Evolutionary conservation across 2,329 filamentous ascomycete genomes (phyloP).

Genomic region (Aspergillus vadensis): DNA sequence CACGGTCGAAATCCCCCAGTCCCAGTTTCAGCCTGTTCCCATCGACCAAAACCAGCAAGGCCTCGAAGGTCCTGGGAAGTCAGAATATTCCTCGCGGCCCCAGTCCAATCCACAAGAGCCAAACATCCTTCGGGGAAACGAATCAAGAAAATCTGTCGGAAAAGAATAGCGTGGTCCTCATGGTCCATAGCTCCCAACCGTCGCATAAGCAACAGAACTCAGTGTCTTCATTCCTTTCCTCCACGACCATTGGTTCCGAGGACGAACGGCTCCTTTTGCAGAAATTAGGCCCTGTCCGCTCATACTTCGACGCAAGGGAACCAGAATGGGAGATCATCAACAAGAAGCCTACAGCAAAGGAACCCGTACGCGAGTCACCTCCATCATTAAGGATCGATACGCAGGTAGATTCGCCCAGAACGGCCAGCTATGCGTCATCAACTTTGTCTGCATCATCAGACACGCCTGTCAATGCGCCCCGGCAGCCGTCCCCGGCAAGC

Average conservation of each 20-base stretch:
- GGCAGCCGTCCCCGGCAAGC: slow-evolving; percentile 18
- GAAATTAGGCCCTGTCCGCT: slow-evolving; percentile 19
- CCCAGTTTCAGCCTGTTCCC: slow-evolving; percentile 45
- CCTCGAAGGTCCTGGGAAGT: slow-evolving; percentile 32
- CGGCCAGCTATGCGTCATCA: slow-evolving; percentile 12
- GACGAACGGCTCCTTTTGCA: slow-evolving; percentile 22
- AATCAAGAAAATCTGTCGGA: slow-evolving; percentile 19
- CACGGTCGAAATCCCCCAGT: slow-evolving; percentile 35
- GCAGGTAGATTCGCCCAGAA: slow-evolving; percentile 15
- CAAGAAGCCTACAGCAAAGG: slow-evolving; percentile 13
- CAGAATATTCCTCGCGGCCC: slow-evolving; percentile 34
- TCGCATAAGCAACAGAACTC: slow-evolving; percentile 22
- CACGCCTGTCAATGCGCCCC: slow-evolving; percentile 17
- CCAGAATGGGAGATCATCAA: slow-evolving; percentile 29
- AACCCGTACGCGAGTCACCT: background rate
- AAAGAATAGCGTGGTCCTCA: slow-evolving; percentile 11
- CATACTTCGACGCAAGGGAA: slow-evolving; percentile 22
- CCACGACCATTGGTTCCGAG: slow-evolving; percentile 15
- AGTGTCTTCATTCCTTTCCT: slow-evolving; percentile 22
- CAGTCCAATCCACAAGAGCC: slow-evolving; percentile 28
- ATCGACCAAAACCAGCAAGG: slow-evolving; percentile 33
- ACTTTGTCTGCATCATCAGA: slow-evolving; percentile 20
- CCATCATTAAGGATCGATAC: slow-evolving; percentile 20
- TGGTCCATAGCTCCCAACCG: slow-evolving; percentile 6
- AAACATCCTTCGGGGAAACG: slow-evolving; percentile 20